A percentile compares a stretch with the other conserved stretches of the same genome.
Conservation (phyloP, 2,329 filamentous ascomycete genomes). For the Chaetothyriales sp. region DNA sequence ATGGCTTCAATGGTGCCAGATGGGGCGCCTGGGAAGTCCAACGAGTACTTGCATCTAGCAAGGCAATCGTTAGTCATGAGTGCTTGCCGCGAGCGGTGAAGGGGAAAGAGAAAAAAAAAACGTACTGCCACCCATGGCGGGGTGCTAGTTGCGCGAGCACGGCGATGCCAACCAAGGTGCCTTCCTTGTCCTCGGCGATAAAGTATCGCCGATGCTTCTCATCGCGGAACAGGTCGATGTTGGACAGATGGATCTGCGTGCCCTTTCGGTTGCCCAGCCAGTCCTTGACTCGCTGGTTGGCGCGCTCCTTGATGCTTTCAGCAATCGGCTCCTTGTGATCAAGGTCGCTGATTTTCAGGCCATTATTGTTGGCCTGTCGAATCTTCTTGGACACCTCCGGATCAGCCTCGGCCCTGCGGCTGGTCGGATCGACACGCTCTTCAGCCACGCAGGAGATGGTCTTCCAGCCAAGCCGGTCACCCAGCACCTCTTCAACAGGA, state of each 20-base stretch:
- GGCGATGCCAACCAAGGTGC: conserved; percentile 62
- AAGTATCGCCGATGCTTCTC: conserved; percentile 73
- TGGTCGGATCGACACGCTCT: conserved; percentile 64
- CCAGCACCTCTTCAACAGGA: conserved; percentile 67
- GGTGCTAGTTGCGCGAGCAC: conserved; percentile 70
- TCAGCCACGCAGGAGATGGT: conserved; percentile 80
- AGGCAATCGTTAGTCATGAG: not conserved
- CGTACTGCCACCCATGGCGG: conserved; percentile 43
- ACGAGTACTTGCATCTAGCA: conserved; percentile 79
- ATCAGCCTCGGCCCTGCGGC: conserved; percentile 54
- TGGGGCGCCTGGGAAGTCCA: conserved; percentile 81
- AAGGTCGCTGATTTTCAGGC: conserved; percentile 65
- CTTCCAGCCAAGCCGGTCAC: conserved; percentile 69
- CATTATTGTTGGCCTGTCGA: conserved; percentile 66
- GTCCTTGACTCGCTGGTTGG: conserved; percentile 59
- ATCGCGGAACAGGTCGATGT: conserved; percentile 81
- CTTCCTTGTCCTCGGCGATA: conserved; percentile 59
- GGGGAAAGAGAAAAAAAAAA: not conserved
- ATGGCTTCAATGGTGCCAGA: conserved; percentile 76
- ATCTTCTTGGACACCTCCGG: conserved; percentile 59
- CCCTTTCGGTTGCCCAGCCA: conserved; percentile 74
- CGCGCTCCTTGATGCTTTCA: conserved; percentile 53
- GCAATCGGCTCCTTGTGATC: conserved; percentile 49
- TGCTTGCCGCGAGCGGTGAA: not conserved
- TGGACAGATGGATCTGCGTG: conserved; percentile 76